A percentile compares a stretch with the other conserved stretches of the same genome.
phyloP scores from a whole-genome alignment of 257 asterid genomes.

The Solanum sitiens region DNA sequence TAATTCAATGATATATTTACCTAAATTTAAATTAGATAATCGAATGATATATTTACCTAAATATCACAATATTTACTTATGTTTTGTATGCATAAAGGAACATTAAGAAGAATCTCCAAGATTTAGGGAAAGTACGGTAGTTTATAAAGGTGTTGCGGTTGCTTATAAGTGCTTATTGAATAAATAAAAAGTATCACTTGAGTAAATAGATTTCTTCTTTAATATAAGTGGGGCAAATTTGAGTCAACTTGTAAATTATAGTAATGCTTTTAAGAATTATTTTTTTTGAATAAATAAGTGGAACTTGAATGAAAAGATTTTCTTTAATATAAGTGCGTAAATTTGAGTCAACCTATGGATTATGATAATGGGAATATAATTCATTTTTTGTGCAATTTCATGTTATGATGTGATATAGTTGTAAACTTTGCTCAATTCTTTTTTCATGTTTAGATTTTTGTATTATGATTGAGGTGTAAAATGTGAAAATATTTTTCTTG shows the following conservation, averaged over 20 bases:
- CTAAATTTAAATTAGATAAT: background rate
- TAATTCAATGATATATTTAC: too few species aligned
- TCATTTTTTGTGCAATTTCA: background rate
- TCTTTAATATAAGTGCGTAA: background rate
- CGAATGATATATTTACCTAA: background rate
- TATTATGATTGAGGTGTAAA: too few species aligned
- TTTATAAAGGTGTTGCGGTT: background rate
- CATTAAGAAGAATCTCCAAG: constrained; percentile 4
- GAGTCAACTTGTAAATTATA: background rate
- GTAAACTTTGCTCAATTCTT: background rate
- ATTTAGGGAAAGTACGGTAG: background rate
- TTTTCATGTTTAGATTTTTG: background rate
- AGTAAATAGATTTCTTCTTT: background rate
- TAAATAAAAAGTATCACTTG: background rate
- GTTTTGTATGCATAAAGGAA: background rate
- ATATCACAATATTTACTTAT: background rate
- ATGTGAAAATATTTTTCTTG: background rate
- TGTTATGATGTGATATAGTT: background rate
- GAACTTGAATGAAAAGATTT: background rate
- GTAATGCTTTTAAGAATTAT: background rate
- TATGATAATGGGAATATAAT: background rate
- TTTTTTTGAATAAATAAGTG: background rate
- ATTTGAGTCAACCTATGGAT: background rate
- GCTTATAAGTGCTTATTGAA: background rate
- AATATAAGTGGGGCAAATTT: background rate